Base-by-base conservation (phyloP, 192 early-diverging fungal species). In the Backusella australiensis region DNA sequence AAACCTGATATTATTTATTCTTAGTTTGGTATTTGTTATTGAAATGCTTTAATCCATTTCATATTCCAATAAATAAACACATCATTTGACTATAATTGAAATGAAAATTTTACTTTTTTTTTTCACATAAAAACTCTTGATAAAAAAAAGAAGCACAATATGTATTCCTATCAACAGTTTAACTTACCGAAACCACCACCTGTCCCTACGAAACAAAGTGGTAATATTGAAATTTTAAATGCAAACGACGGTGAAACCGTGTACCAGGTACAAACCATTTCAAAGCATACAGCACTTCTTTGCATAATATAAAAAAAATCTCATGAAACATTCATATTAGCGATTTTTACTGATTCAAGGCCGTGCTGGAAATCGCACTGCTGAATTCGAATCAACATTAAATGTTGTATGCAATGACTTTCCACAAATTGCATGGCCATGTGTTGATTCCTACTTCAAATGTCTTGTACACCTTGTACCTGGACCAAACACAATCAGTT, bases 361-460 rank as follows among this genome's bases (percentile, higher is more conserved):
- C 7, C 67, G 79, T 42, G 82, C 82, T 14, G 82, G 82, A n/a
- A 52, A 66, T 12, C 73, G 26, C 14, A 59, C 73, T 34, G 6
- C 14, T 5, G 36, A 36, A 0, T 79, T 73, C 56, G 67, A 83
- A 14, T 72, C 71, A 36, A 81, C 75, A n/a, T 73, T 83, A 11
- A 71, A 39, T 12, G 82, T 83, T 21, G 23, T 67, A n/a, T 76
- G 69, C 44, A 71, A 77, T 69, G 69, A 38, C 11, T 91, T 88
- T 39, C 90, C 90, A 19, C 75, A 84, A 19, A 78, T 84, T 7
- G 73, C 66, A 3, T 91, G 88, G 74, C 89, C 87, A 0, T 83
- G 84, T 32, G 80, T 87, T 7, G 82, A 89, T 59, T 87, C 86
- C 12, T 84, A 86, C 77, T 91, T 90, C 69, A 91, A 91, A 78